Evolutionary conservation across 2,329 filamentous ascomycete genomes (phyloP), one percentile per base, ranked within the genome.

Genomic region (Cladosporium cucumerinum): DNA sequence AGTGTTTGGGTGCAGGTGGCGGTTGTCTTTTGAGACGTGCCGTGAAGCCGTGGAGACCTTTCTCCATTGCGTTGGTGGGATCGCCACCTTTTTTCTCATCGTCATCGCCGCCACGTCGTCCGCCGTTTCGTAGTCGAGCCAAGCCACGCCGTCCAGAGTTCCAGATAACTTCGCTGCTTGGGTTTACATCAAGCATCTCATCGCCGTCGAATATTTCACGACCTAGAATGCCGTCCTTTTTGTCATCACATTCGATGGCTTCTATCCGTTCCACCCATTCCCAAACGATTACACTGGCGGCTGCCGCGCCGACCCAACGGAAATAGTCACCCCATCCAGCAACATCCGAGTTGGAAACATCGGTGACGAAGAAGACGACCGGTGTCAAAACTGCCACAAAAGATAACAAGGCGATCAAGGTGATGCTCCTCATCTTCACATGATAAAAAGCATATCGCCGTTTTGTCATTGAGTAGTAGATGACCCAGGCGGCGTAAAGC

Each of bases 261-360:
- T 97, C 93, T 57, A 97, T 97, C 28, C 93, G 86, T 77, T 97
- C 93, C 3, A 97, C 93, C 93, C 93, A 97, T 77, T 97, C 93
- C 93, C 93, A 97, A 2, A 97, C 93, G 25, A 97, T 91, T n/a
- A 97, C 93, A 78, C 92, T 96, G 30, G 93, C 93, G 1, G 93
- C 93, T 0, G 93, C 93, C 1, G 93, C 93, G 57, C 93, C 93
- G n/a, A 97, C 93, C 93, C 93, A 97, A 72, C 93, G 85, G 54
- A 97, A 93, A 74, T 97, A 97, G 73, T 96, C 93, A 74, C 93
- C 93, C 93, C 93, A 97, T 10, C 90, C 92, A 46, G 91, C 91
- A 67, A 97, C 89, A 67, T 92, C 88, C 28, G 92, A 89, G 72
- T 94, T 89, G 10, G 89, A 89, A 57, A 97, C 93, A 74, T 97